A percentile compares a stretch with the other conserved stretches of the same genome.
These are phyloP conservation scores for Apodospora peruviana DNA, from an alignment of 495 filamentous ascomycete species.

Conservation along the genomic window DNA sequence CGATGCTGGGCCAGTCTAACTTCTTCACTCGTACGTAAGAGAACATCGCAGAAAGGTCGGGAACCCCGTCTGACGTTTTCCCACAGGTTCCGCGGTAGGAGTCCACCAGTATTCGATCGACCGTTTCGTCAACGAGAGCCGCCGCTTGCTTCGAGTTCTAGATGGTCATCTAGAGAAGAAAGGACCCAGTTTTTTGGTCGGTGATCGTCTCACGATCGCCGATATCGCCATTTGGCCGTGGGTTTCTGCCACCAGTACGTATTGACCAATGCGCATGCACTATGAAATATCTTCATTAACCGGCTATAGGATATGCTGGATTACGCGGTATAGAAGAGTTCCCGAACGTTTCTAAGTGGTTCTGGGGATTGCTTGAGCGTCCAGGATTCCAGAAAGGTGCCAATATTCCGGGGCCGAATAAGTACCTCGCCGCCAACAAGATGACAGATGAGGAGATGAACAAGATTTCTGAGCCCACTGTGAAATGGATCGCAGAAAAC, in stretches of 20 bases:
- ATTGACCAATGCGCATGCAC: neutral
- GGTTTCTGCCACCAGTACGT: neutral
- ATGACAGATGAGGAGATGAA: slow-evolving; percentile 1
- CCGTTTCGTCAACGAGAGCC: slow-evolving; percentile 1
- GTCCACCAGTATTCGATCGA: neutral
- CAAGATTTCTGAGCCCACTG: neutral
- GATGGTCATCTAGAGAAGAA: neutral
- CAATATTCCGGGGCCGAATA: slow-evolving; percentile 1
- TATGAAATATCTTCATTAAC: neutral
- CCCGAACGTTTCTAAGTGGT: neutral
- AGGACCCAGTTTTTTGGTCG: neutral
- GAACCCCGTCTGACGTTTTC: too few relatives aligned
- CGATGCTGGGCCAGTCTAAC: slow-evolving; percentile 1
- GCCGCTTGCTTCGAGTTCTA: neutral
- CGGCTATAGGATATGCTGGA: neutral
- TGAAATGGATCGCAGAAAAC: neutral
- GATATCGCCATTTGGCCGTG: slow-evolving; percentile 3
- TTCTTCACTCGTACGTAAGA: neutral
- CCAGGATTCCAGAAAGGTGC: neutral
- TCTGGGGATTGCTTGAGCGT: neutral
- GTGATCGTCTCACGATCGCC: slow-evolving; percentile 1
- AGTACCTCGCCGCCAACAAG: neutral
- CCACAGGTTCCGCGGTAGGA: neutral
- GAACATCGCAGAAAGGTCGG: too few relatives aligned
- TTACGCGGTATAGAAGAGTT: neutral